phyloP scores from a whole-genome alignment of 371 early-diverging fungal species.

The Umbelopsis sp. region DNA sequence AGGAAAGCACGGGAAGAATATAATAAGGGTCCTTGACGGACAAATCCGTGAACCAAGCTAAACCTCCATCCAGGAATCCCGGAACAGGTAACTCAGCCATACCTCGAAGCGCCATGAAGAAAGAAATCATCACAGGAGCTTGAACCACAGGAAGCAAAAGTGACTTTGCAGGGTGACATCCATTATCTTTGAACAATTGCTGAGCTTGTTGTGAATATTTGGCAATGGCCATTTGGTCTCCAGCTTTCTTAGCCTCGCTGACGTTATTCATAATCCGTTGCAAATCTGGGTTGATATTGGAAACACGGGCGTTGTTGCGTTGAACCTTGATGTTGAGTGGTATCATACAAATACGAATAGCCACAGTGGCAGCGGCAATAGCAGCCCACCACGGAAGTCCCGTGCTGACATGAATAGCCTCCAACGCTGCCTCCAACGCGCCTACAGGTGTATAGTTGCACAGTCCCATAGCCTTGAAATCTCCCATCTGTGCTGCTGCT shows the following conservation, averaged over 20 bases:
- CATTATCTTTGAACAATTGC: slow-evolving; percentile 65
- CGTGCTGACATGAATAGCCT: slow-evolving; percentile 77
- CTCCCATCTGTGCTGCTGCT: slow-evolving; percentile 73
- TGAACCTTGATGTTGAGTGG: slow-evolving; percentile 83
- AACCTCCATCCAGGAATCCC: slow-evolving; percentile 78
- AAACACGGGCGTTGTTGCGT: slow-evolving; percentile 70
- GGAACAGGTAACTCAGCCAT: slow-evolving; percentile 88
- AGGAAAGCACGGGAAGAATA: slow-evolving; percentile 79
- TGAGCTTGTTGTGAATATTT: slow-evolving; percentile 59
- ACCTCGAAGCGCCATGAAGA: slow-evolving; percentile 84
- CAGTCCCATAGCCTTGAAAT: slow-evolving; percentile 79
- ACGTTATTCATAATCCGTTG: slow-evolving; percentile 70
- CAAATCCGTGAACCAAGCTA: slow-evolving; percentile 85
- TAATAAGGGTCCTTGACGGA: slow-evolving; percentile 82
- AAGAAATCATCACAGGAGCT: slow-evolving; percentile 86
- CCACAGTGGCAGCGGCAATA: slow-evolving; percentile 74
- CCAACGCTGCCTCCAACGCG: slow-evolving; percentile 72
- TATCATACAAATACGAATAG: slow-evolving; percentile 72
- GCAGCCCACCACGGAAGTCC: slow-evolving; percentile 96
- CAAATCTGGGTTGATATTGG: slow-evolving; percentile 79
- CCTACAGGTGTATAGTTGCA: slow-evolving; percentile 82
- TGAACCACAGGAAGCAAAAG: slow-evolving; percentile 71
- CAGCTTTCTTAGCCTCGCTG: slow-evolving; percentile 57
- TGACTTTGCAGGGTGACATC: slow-evolving; percentile 66
- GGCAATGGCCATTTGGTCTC: slow-evolving; percentile 63